These are phyloP conservation scores for Heritiera littoralis DNA, from an alignment of 345 rosid genomes.

Conservation along the genomic window DNA sequence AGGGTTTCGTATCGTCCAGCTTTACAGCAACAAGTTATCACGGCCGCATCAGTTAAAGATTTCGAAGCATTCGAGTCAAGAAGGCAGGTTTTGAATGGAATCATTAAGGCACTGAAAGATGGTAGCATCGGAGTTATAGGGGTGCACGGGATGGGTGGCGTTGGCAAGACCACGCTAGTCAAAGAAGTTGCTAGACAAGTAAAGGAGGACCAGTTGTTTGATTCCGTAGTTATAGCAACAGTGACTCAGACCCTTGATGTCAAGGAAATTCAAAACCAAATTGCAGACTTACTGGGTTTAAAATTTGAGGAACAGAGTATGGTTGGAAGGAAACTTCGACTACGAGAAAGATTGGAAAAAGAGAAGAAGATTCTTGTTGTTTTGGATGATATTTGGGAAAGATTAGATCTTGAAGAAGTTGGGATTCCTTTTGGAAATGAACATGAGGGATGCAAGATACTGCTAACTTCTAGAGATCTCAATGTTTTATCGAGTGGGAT, in stretches of 20 bases:
- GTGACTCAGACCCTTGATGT: conserved; percentile 13
- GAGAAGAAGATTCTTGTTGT: no score
- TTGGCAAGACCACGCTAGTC: neutral
- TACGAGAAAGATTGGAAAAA: neutral
- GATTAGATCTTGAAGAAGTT: conserved; percentile 16
- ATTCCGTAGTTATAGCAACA: conserved; percentile 12
- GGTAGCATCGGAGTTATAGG: no score
- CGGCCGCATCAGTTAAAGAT: neutral
- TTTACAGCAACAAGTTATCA: neutral
- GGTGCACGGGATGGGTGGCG: no score
- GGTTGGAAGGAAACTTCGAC: neutral
- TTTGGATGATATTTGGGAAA: neutral
- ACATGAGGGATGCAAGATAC: conserved; percentile 28
- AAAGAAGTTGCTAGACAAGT: conserved; percentile 12
- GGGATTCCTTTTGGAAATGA: conserved; percentile 34
- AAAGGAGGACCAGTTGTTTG: conserved; percentile 1
- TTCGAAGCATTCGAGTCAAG: conserved; percentile 14
- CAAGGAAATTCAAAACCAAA: conserved; percentile 19
- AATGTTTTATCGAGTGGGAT: conserved; percentile 20
- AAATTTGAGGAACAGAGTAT: neutral
- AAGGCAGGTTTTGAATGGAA: neutral
- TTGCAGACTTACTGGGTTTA: conserved; percentile 16
- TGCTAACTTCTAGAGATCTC: conserved; percentile 26
- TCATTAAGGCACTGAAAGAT: neutral
- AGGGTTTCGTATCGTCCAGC: neutral